Conservation (phyloP, 805 yeast genomes). For the Monosporozyma aquatica region DNA sequence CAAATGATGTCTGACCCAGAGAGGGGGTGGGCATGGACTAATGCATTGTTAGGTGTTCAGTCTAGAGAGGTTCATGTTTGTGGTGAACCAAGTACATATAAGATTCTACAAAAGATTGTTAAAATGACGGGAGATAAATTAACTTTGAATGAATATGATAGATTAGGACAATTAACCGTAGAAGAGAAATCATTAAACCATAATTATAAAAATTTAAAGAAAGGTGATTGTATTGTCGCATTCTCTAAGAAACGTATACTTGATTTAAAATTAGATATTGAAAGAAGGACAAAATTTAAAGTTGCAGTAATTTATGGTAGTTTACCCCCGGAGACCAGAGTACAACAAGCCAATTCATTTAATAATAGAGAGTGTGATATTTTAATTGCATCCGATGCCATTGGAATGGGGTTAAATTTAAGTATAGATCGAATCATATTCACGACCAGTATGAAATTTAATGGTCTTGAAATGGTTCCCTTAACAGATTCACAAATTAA, state of each 20-base stretch:
- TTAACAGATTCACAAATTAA: slow-evolving; percentile 63
- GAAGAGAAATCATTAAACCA: slow-evolving; percentile 34
- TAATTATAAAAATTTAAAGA: slow-evolving; percentile 23
- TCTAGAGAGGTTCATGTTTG: slow-evolving; percentile 86
- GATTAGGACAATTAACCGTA: slow-evolving; percentile 64
- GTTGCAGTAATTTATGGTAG: slow-evolving; percentile 94
- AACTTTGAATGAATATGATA: slow-evolving; percentile 56
- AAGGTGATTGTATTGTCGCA: slow-evolving; percentile 86
- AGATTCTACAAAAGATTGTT: slow-evolving; percentile 50
- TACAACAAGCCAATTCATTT: slow-evolving; percentile 71
- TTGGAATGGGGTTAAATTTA: slow-evolving; percentile 94
- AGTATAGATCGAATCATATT: slow-evolving; percentile 76
- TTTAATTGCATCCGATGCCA: slow-evolving; percentile 92
- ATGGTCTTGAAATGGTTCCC: slow-evolving; percentile 44
- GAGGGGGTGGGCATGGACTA: slow-evolving; percentile 93
- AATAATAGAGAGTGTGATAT: slow-evolving; percentile 72
- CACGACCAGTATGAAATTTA: slow-evolving; percentile 55
- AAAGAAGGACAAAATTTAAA: slow-evolving; percentile 46
- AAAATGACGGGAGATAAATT: slow-evolving; percentile 72
- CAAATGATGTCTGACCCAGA: slow-evolving; percentile 80
- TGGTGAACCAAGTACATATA: slow-evolving; percentile 85
- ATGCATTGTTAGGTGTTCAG: slow-evolving; percentile 75
- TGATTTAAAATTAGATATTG: slow-evolving; percentile 60
- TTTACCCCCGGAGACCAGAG: slow-evolving; percentile 88
- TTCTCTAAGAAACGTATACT: slow-evolving; percentile 71